Conservation (phyloP, 2,329 filamentous ascomycete genomes). For the Neofusicoccum sp. region DNA sequence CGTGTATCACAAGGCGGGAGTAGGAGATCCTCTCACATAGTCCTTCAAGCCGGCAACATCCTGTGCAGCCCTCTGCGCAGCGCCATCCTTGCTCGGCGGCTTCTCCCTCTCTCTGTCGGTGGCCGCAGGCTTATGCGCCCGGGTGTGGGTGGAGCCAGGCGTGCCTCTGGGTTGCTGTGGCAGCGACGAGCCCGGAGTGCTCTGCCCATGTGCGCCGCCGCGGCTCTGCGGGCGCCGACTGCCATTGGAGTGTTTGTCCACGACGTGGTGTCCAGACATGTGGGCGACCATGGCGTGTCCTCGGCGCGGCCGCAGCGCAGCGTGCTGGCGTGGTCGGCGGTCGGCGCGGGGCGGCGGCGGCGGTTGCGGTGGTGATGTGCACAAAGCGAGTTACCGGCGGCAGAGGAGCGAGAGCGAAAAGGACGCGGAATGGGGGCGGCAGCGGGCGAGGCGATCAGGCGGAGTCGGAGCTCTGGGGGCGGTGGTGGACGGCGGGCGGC, state of each 20-base stretch:
- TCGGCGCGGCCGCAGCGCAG: background rate
- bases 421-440: background rate
- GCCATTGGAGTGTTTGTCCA: constrained; percentile 15
- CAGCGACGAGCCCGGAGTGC: background rate
- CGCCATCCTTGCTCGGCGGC: constrained; percentile 60
- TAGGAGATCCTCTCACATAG: constrained; percentile 54
- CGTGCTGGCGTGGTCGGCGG: background rate
- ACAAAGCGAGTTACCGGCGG: background rate
- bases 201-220: background rate
- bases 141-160: constrained; percentile 1
- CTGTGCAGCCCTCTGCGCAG: constrained; percentile 66
- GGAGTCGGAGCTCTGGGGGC: background rate
- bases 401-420: background rate
- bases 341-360: background rate
- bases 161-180: constrained; percentile 10
- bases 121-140: constrained; percentile 12
- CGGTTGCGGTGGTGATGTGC: background rate
- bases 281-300: constrained; percentile 15
- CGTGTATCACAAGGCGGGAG: background rate
- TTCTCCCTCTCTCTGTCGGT: constrained; percentile 16
- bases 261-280: constrained; percentile 9
- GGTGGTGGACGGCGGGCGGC: constrained; percentile 9
- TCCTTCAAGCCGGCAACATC: constrained; percentile 74
- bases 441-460: background rate
- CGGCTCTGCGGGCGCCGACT: constrained; percentile 15